Evolutionary conservation across 352 stramenopile species (phyloP), one percentile per base, ranked within the genome.

Genomic region (Blastocystis sp.): DNA sequence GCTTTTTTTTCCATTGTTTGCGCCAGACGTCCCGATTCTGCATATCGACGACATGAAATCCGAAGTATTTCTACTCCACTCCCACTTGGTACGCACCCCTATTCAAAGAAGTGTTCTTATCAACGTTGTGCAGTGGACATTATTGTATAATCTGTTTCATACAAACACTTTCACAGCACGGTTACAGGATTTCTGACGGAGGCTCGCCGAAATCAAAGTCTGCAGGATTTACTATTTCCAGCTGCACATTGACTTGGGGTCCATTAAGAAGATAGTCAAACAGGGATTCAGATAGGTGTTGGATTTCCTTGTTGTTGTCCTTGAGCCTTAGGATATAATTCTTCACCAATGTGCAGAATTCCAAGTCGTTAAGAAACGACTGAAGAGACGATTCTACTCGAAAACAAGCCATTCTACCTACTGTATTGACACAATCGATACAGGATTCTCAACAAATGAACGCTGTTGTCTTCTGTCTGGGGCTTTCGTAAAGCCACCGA

Each of bases 101-200:
- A 81, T 65, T 81, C 70, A n/a, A 30, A 18, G 24, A 64, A 43
- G 30, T 73, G 39, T 73, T 73, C 63, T 6, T 73, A 73, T 20
- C 63, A 73, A 20, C 30, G 39, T n/a, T 73, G 63, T 73, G 39
- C 50, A n/a, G 50, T 59, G 11, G 50, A 73, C 26, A 73, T 20
- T 73, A 45, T n/a, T 73, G 63, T 73, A 20, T 73, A 24, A 24
- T 37, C 26, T 59, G 50, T 59, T 59, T 59, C 11, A n/a, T 59
- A 2, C 11, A 59, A 59, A 59, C 50, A 59, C 30, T 34, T 34
- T 34, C 30, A 34, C 30, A 34, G 30, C 30, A 34, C 30, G 30
- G 30, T 34, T 34, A 34, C 30, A 34, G 30, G 30, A 34, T 34
- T 34, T 34, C 50, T 59, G 13, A n/a, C 13, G 50, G 50, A 13